phyloP scores from a whole-genome alignment of 257 asterid genomes.

The Solanum sejunctum region DNA sequence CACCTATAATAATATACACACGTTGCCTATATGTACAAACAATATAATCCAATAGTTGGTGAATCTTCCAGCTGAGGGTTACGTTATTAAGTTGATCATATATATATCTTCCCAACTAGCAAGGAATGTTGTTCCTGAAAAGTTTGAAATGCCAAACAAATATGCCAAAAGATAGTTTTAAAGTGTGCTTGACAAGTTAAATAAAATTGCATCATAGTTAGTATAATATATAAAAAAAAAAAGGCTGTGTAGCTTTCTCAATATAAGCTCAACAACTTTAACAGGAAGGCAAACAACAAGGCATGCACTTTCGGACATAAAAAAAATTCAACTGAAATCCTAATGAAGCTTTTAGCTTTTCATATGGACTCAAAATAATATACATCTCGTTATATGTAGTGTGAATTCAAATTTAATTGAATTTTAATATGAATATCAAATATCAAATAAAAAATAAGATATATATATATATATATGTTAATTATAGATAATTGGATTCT shows the following conservation, averaged over 20 bases:
- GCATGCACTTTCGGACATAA: constrained; percentile 4
- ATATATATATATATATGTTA: not conserved
- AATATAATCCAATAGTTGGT: not conserved
- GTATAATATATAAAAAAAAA: not conserved
- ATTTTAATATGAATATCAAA: not conserved
- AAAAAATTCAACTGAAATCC: not conserved
- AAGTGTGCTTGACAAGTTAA: not conserved
- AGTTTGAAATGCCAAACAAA: not conserved
- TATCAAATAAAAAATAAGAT: not conserved
- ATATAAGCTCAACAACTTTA: not conserved
- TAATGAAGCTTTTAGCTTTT: not conserved
- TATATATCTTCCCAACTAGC: not conserved
- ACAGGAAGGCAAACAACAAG: constrained; percentile 3
- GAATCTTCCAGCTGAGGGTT: not conserved
- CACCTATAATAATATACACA: not conserved
- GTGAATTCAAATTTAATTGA: no score
- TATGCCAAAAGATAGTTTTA: not conserved
- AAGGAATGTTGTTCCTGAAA: not conserved
- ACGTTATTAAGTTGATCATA: not conserved
- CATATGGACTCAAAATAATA: not conserved
- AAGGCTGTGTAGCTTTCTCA: not conserved
- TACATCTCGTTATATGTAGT: not conserved
- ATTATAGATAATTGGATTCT: not conserved
- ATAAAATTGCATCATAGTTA: not conserved
- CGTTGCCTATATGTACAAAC: not conserved